Conservation (phyloP, 257 asterid genomes). For the Plantago elongata region DNA sequence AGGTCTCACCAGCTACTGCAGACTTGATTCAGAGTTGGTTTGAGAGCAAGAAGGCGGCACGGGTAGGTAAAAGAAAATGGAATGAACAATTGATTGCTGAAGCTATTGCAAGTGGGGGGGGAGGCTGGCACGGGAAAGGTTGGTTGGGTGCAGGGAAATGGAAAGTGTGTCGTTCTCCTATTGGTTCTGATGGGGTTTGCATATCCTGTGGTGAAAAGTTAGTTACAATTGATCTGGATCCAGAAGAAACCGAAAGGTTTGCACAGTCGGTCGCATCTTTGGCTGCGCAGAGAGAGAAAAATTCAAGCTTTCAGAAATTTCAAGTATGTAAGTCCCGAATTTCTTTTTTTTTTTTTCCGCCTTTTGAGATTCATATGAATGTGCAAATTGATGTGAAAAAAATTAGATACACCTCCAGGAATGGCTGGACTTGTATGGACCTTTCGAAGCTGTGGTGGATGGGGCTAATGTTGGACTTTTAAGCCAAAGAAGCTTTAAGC, state of each 20-base stretch:
- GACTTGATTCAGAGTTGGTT: conserved; percentile 74
- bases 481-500: conserved; percentile 62
- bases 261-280: conserved; percentile 71
- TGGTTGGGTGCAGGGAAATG: conserved; percentile 87
- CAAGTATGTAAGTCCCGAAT: conserved; percentile 44
- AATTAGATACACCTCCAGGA: conserved; percentile 41
- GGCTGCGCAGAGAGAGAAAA: conserved; percentile 60
- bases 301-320: conserved; percentile 69
- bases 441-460: conserved; percentile 86
- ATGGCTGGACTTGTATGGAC: conserved; percentile 87
- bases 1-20: conserved; percentile 59
- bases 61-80: conserved; percentile 74
- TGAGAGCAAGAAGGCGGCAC: conserved; percentile 56
- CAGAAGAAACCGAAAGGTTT: conserved; percentile 64
- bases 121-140: conserved; percentile 93
- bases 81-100: conserved; percentile 35
- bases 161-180: conserved; percentile 40
- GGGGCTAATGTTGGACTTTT: conserved; percentile 82
- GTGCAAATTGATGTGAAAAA: conserved; percentile 23
- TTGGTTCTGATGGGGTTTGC: conserved; percentile 67
- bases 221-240: conserved; percentile 79
- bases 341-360: conserved; percentile 11
- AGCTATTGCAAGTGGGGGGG: conserved; percentile 62
- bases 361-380: conserved; percentile 10
- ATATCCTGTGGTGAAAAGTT: conserved; percentile 57